phyloP scores from a whole-genome alignment of 2,329 filamentous ascomycete species.

The Colletotrichum chrysophilum region DNA sequence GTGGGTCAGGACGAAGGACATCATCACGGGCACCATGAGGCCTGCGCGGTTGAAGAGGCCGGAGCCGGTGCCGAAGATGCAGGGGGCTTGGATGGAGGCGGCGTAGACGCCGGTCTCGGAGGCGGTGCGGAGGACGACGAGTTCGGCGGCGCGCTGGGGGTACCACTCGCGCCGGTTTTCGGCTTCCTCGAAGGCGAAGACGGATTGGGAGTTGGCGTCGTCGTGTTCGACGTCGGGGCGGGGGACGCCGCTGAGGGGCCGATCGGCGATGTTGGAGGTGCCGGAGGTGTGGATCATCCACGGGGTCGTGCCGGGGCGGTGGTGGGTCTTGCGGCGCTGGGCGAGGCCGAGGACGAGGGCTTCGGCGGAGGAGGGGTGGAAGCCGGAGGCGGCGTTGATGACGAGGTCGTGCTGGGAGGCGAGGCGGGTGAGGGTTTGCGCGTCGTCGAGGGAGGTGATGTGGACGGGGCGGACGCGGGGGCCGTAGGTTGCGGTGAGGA shows the following conservation, averaged over 20 bases:
- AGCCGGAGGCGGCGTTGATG: conserved; percentile 40
- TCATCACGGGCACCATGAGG: conserved; percentile 23
- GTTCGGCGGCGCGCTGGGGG: conserved; percentile 24
- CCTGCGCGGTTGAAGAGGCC: conserved; percentile 22
- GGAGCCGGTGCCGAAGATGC: conserved; percentile 19
- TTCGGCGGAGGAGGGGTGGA: conserved; percentile 33
- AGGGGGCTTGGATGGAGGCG: conserved; percentile 21
- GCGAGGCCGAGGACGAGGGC: conserved; percentile 40
- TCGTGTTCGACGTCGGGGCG: conserved; percentile 16
- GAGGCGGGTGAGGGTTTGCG: background rate
- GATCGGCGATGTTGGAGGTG: conserved; percentile 23
- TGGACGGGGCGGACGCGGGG: conserved; percentile 2
- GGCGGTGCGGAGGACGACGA: conserved; percentile 14
- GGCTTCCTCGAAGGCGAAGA: conserved; percentile 19
- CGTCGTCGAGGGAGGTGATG: conserved; percentile 20
- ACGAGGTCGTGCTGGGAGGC: conserved; percentile 30
- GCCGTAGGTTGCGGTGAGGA: conserved; percentile 3
- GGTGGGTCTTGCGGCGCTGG: conserved; percentile 24
- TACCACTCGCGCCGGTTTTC: conserved; percentile 23
- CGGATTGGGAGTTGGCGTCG: conserved; percentile 1
- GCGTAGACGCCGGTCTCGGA: conserved; percentile 13
- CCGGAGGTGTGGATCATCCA: conserved; percentile 26
- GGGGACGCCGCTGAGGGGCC: conserved; percentile 13
- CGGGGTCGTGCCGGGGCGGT: background rate
- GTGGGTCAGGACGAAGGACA: conserved; percentile 20